These are phyloP conservation scores for Xanthoconium stramineum DNA, from an alignment of 768 basidiomycete species.

Conservation along the genomic window DNA sequence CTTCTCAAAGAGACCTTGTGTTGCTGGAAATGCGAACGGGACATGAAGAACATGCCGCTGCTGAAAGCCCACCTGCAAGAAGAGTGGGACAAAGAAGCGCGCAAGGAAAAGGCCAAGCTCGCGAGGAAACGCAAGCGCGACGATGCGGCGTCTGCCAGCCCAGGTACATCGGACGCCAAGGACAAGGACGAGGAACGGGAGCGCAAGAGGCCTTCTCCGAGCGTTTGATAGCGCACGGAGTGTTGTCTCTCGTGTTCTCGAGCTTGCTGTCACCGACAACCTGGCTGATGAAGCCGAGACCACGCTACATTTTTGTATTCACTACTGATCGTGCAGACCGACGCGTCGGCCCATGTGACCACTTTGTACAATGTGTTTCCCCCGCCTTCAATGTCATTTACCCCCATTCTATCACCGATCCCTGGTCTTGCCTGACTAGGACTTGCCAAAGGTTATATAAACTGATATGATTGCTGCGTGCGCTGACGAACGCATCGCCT, in stretches of 20 bases:
- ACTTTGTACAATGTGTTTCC: not conserved
- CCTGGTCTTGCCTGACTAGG: not conserved
- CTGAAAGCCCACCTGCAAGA: constrained; percentile 73
- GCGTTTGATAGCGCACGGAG: constrained; percentile 1
- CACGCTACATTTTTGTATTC: not conserved
- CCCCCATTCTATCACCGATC: not conserved
- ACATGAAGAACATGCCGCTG: constrained; percentile 67
- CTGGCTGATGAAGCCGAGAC: not conserved
- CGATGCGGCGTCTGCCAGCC: not conserved
- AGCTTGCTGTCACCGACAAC: not conserved
- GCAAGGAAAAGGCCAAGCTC: constrained; percentile 39
- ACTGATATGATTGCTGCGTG: not conserved
- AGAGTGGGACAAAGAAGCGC: constrained; percentile 59
- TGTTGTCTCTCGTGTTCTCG: not conserved
- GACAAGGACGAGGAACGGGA: constrained; percentile 5
- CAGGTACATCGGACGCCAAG: not conserved
- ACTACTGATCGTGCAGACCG: no score
- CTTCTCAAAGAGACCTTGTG: constrained; percentile 63
- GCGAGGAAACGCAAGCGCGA: constrained; percentile 41
- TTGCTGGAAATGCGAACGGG: constrained; percentile 68
- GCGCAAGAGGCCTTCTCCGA: constrained; percentile 11
- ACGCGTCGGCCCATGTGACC: not conserved
- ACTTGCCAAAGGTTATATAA: not conserved
- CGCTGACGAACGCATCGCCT: not conserved
- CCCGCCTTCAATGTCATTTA: constrained; percentile 7